Percentiles rank a stretch among this genome's conserved stretches.
Conservation (phyloP, 805 yeast genomes). For the Myxozyma geophila region DNA sequence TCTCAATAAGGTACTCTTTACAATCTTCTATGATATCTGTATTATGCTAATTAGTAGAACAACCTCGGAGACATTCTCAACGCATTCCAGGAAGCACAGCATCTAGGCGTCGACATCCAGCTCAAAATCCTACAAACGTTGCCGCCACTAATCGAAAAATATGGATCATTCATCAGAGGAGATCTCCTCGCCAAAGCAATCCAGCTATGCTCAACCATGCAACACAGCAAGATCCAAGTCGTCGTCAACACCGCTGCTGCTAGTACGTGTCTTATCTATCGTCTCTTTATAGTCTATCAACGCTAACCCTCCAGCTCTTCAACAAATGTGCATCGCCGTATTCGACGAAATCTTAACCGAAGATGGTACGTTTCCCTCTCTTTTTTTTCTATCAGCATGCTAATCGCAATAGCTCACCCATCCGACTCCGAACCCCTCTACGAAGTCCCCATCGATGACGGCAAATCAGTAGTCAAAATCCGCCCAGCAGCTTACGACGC, state of each 20-base stretch:
- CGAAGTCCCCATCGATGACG: constrained; percentile 39
- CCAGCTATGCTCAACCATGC: constrained; percentile 71
- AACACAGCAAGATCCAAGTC: constrained; percentile 70
- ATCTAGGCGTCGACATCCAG: constrained; percentile 79
- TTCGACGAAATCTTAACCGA: constrained; percentile 62
- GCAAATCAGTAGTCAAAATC: constrained; percentile 27
- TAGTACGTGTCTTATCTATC: constrained; percentile 42
- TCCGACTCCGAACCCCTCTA: constrained; percentile 18
- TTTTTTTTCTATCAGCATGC: background rate
- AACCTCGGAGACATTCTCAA: constrained; percentile 58
- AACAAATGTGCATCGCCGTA: constrained; percentile 76
- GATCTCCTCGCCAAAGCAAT: constrained; percentile 62
- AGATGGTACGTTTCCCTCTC: constrained; percentile 15
- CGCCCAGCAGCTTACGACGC: constrained; percentile 66
- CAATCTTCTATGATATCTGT: constrained; percentile 39
- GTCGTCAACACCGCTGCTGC: constrained; percentile 92
- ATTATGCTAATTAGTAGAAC: constrained; percentile 4
- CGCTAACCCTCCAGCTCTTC: constrained; percentile 54
- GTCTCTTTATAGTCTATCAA: background rate
- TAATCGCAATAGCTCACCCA: background rate
- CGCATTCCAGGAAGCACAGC: constrained; percentile 73
- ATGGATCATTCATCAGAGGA: constrained; percentile 60
- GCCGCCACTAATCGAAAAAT: constrained; percentile 72
- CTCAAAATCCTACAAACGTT: constrained; percentile 81
- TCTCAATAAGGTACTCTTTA: constrained; percentile 52